Evolutionary conservation across 1,139 yeast species (phyloP).

Genomic region (Schwanniomyces etchellsii): DNA sequence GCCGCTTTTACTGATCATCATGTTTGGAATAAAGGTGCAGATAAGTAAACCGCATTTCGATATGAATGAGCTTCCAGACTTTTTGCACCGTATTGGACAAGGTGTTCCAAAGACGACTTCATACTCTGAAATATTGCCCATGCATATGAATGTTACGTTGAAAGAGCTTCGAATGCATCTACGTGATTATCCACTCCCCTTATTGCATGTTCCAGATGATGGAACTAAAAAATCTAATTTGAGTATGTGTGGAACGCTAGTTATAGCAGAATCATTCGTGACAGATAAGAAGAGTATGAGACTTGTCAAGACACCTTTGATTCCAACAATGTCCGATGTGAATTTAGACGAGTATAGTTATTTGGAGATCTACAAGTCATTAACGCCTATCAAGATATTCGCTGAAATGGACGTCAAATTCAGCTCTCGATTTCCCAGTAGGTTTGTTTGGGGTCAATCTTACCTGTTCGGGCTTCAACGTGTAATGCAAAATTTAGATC

Average conservation of each 20-base stretch:
- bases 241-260: slow-evolving; percentile 41
- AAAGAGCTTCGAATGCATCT: slow-evolving; percentile 50
- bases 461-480: slow-evolving; percentile 84
- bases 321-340: slow-evolving; percentile 21
- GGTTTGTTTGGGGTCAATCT: slow-evolving; percentile 83
- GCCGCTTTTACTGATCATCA: slow-evolving; percentile 53
- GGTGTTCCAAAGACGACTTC: slow-evolving; percentile 69
- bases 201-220: slow-evolving; percentile 32
- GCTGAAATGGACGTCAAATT: slow-evolving; percentile 56
- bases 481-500: slow-evolving; percentile 72
- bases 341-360: slow-evolving; percentile 27
- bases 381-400: slow-evolving; percentile 70
- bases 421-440: slow-evolving; percentile 53
- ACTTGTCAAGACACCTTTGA: slow-evolving; percentile 57
- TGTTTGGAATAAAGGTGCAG: slow-evolving; percentile 53
- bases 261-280: slow-evolving; percentile 42
- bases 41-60: slow-evolving; percentile 54
- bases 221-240: slow-evolving; percentile 17
- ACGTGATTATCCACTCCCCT: slow-evolving; percentile 68
- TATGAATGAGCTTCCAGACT: slow-evolving; percentile 48
- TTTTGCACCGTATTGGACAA: slow-evolving; percentile 69
- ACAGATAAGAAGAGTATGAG: slow-evolving; percentile 45
- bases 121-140: slow-evolving; percentile 67
- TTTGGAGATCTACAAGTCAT: slow-evolving; percentile 66
- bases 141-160: slow-evolving; percentile 42